A percentile compares a stretch with the other conserved stretches of the same genome.
Evolutionary conservation across 805 yeast genomes (phyloP).

Genomic region (Ogataea ramenticola): DNA sequence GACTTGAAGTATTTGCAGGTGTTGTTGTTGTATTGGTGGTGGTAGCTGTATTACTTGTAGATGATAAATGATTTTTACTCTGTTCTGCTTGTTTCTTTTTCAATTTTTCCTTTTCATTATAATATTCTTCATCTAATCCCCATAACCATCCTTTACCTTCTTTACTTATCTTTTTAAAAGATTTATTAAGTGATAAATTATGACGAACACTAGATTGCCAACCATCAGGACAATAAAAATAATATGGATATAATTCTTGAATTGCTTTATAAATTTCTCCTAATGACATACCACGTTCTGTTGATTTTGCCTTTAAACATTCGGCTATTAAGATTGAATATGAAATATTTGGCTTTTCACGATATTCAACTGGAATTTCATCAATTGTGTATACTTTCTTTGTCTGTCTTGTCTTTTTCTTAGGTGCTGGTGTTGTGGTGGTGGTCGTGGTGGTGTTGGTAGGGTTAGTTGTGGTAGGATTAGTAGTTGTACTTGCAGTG

Average conservation of each 20-base stretch:
- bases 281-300: constrained; percentile 68
- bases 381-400: constrained; percentile 67
- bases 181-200: constrained; percentile 77
- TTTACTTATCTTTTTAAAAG: constrained; percentile 72
- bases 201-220: constrained; percentile 96
- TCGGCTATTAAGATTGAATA: constrained; percentile 76
- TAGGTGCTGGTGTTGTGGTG: constrained; percentile 17
- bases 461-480: not conserved
- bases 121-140: constrained; percentile 83
- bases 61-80: not conserved
- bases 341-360: constrained; percentile 77
- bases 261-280: constrained; percentile 85
- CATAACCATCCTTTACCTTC: constrained; percentile 95
- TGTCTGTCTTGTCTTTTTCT: constrained; percentile 44
- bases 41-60: not conserved
- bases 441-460: not conserved
- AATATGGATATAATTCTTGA: constrained; percentile 84
- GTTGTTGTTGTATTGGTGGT: too few relatives aligned
- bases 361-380: constrained; percentile 82
- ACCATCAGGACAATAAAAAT: constrained; percentile 90
- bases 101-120: constrained; percentile 68
- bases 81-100: constrained; percentile 48
- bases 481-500: not conserved
- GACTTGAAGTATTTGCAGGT: constrained; percentile 31
- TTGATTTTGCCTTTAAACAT: constrained; percentile 62